Base-by-base conservation (phyloP, 164 flowering plant genomes). In the Amborella trichopoda region DNA sequence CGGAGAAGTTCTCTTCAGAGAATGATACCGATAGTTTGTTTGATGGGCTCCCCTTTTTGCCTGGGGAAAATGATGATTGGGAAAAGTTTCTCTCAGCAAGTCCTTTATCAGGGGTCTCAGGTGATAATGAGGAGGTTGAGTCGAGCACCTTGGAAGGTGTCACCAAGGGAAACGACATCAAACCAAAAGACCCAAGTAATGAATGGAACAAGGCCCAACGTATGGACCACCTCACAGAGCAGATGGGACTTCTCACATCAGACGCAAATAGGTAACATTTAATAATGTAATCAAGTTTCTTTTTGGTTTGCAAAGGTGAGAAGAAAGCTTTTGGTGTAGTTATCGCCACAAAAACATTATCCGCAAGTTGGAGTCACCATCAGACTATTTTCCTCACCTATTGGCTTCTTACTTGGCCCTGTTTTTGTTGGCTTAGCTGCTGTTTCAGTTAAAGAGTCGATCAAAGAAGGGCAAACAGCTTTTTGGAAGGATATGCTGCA, bases 31-130 rank as follows among this genome's bases (percentile, higher is more conserved):
- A 77, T 53, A 50, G 56, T 1, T 56, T 77, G 44, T 28, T 73
- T 2, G 79, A 71, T 47, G 78, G 57, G 44, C 65, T 46, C 49
- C 67, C 58, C 17, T 43, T 46, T 49, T 41, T 83, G 30, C 68
- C 71, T 0, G 48, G 58, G 32, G 59, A 62, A 49, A 66, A 58
- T 32, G 68, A 67, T 44, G 46, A 11, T n/a, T n/a, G n/a, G n/a
- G n/a, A n/a, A n/a, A n/a, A n/a, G n/a, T 21, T 83, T 78, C 61
- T 87, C 93, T 93, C 89, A 87, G 66, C 76, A 79, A 38, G 59
- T 75, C 38, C 68, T 86, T 24, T 32, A 32, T 32, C 41, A 37
- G 19, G 41, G 41, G n/a, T 37, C 41, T 37, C 68, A 22, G 54
- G 36, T 14, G 74, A 56, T 2, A 48, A 50, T 3, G 81, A 80